phyloP scores from a whole-genome alignment of 768 basidiomycete species.

The Strobilomyces echinocephalus region DNA sequence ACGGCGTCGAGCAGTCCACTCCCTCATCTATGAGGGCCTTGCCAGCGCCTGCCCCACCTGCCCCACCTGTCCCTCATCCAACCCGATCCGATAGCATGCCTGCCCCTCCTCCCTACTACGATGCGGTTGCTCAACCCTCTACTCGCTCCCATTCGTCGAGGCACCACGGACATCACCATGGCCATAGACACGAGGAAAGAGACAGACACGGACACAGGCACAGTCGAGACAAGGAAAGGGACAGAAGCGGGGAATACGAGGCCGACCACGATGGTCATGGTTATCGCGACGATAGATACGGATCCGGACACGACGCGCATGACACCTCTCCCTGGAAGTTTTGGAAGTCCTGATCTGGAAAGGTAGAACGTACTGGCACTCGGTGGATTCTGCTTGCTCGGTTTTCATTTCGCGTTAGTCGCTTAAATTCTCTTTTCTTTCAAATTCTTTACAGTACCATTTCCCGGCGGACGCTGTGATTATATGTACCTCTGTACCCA shows the following conservation, averaged over 20 bases:
- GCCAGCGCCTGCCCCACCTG: slow-evolving; percentile 1
- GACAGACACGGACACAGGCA: slow-evolving; percentile 13
- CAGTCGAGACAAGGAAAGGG: slow-evolving; percentile 1
- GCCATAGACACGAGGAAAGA: slow-evolving; percentile 12
- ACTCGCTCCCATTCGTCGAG: slow-evolving; percentile 18
- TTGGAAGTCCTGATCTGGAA: slow-evolving; percentile 12
- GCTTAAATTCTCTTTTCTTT: not conserved
- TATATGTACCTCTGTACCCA: not conserved
- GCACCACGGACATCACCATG: slow-evolving; percentile 12
- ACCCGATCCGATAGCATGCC: not conserved
- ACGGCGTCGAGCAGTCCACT: slow-evolving; percentile 50
- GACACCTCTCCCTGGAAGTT: slow-evolving; percentile 7
- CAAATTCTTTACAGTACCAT: slow-evolving; percentile 7
- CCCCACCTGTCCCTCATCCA: not conserved
- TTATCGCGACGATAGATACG: slow-evolving; percentile 4
- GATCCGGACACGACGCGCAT: slow-evolving; percentile 2
- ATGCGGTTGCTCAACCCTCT: slow-evolving; percentile 8
- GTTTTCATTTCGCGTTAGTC: not conserved
- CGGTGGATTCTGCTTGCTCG: not conserved
- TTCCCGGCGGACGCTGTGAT: not conserved
- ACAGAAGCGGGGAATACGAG: slow-evolving; percentile 6
- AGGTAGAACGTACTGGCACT: not conserved
- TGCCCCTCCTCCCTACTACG: slow-evolving; percentile 21
- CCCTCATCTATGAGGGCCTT: slow-evolving; percentile 13
- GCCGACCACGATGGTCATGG: not conserved